A percentile compares a stretch with the other conserved stretches of the same genome.
phyloP scores from a whole-genome alignment of 805 yeast species.

The Saturnispora galanensis region DNA sequence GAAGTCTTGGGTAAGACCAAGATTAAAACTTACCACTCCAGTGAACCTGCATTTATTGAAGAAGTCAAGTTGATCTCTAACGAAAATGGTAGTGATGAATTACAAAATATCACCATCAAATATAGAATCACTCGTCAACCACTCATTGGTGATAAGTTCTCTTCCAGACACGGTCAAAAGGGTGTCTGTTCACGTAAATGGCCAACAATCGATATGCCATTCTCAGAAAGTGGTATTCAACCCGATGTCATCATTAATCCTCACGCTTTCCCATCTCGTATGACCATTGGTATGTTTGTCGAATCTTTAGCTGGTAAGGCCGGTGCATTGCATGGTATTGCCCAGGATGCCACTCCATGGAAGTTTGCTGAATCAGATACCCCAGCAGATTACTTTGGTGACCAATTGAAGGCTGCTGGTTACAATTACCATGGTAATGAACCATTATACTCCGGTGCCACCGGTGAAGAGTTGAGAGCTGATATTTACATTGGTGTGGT shows the following conservation, averaged over 20 bases:
- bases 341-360: slow-evolving; percentile 98
- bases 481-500: slow-evolving; percentile 97
- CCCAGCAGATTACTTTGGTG: slow-evolving; percentile 96
- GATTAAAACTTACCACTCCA: slow-evolving; percentile 84
- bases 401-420: slow-evolving; percentile 78
- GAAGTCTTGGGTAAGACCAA: slow-evolving; percentile 86
- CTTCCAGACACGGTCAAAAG: slow-evolving; percentile 96
- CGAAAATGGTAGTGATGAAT: slow-evolving; percentile 65
- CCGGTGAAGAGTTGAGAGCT: slow-evolving; percentile 94
- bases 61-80: slow-evolving; percentile 90
- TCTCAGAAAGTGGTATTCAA: slow-evolving; percentile 90
- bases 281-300: slow-evolving; percentile 99
- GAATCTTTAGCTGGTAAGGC: slow-evolving; percentile 98
- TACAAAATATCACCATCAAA: slow-evolving; percentile 79
- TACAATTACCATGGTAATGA: slow-evolving; percentile 97
- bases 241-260: slow-evolving; percentile 98
- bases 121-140: slow-evolving; percentile 88
- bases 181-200: slow-evolving; percentile 98
- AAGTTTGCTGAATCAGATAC: slow-evolving; percentile 82
- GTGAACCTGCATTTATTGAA: slow-evolving; percentile 90
- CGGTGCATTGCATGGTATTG: slow-evolving; percentile 95
- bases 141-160: slow-evolving; percentile 93
- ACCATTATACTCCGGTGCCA: slow-evolving; percentile 97
- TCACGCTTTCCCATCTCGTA: slow-evolving; percentile 99
- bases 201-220: slow-evolving; percentile 97